Evolutionary conservation across 192 early-diverging fungal species (phyloP).

Genomic region (Entomortierella lignicola): DNA sequence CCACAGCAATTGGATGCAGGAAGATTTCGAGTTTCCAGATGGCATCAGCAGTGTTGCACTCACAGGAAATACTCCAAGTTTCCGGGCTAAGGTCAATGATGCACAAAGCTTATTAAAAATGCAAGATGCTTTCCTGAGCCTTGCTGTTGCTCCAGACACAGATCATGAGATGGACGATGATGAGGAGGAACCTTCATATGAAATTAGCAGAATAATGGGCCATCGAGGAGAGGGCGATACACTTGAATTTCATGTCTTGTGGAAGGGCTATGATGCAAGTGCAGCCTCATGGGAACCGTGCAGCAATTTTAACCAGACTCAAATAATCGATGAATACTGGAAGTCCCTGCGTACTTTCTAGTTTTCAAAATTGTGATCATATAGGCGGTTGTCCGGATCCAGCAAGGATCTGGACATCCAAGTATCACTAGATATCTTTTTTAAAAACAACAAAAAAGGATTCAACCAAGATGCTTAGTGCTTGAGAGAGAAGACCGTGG

Average conservation of each 20-base stretch:
- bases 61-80: background rate
- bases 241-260: conserved; percentile 4
- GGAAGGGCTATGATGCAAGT: conserved; percentile 10
- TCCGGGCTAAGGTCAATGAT: conserved; percentile 2
- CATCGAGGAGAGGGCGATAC: conserved; percentile 11
- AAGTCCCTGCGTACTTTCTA: background rate
- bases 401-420: background rate
- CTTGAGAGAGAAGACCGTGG: too few relatives aligned
- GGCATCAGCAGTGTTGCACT: background rate
- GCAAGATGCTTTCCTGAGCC: background rate
- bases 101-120: conserved; percentile 5
- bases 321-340: conserved; percentile 2
- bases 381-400: background rate
- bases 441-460: background rate
- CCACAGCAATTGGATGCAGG: conserved; percentile 18
- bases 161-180: conserved; percentile 4
- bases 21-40: conserved; percentile 37
- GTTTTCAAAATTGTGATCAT: background rate
- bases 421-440: background rate
- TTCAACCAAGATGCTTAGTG: too few relatives aligned
- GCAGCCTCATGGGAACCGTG: background rate
- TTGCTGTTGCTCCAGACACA: background rate
- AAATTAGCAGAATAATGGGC: background rate
- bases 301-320: background rate
- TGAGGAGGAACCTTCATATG: background rate